A percentile compares a stretch with the other conserved stretches of the same genome.
Evolutionary conservation across 805 yeast species (phyloP).

Genomic region (Saccharomycopsis malanga): DNA sequence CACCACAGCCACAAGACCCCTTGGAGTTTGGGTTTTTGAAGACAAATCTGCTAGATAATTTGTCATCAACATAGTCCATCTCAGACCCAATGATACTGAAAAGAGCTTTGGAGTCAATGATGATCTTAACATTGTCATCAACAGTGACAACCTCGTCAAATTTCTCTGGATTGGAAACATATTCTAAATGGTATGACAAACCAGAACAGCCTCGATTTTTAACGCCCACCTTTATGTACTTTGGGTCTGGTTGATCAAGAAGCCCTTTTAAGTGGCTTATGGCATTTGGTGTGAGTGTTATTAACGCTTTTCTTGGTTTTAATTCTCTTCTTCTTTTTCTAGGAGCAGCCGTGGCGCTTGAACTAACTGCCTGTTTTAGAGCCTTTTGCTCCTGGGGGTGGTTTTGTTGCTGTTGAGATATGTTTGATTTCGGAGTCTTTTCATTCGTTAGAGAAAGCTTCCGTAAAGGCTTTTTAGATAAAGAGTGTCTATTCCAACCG

Average conservation of each 20-base stretch:
- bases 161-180: constrained; percentile 85
- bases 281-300: constrained; percentile 73
- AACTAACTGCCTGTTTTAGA: background rate
- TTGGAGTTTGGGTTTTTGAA: constrained; percentile 94
- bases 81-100: constrained; percentile 94
- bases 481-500: constrained; percentile 16
- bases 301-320: constrained; percentile 84
- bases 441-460: background rate
- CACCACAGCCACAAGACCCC: constrained; percentile 99
- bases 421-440: background rate
- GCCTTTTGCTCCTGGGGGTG: constrained; percentile 1
- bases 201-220: constrained; percentile 96
- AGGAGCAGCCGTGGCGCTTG: background rate
- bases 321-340: constrained; percentile 48
- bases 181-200: constrained; percentile 81
- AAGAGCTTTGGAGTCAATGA: constrained; percentile 92
- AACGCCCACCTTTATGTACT: constrained; percentile 89
- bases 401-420: background rate
- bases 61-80: constrained; percentile 98
- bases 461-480: constrained; percentile 7
- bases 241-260: constrained; percentile 76
- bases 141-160: constrained; percentile 81
- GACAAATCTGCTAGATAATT: constrained; percentile 78
- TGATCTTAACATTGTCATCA: constrained; percentile 88
- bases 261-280: constrained; percentile 60